Percentiles rank a stretch among this genome's conserved stretches.
Conservation (phyloP, 192 early-diverging fungal genomes). For the Obelidium mucronatum region DNA sequence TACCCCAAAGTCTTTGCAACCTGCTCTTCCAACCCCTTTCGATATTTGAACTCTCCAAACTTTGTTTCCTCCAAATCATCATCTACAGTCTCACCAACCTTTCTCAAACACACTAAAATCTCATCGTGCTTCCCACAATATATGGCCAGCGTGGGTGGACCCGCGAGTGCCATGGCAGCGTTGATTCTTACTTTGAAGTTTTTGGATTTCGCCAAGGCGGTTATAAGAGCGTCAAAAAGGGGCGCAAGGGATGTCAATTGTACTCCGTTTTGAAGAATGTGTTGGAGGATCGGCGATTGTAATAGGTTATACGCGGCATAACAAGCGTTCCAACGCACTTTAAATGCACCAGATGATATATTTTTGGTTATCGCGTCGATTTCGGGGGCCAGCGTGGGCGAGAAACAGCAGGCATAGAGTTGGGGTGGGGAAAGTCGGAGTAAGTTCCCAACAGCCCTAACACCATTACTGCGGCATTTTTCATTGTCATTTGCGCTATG, state of each 20-base stretch:
- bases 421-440: slow-evolving; percentile 58
- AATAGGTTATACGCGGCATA: slow-evolving; percentile 74
- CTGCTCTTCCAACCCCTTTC: slow-evolving; percentile 42
- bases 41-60: slow-evolving; percentile 53
- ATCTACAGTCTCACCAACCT: slow-evolving; percentile 22
- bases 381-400: too few relatives aligned
- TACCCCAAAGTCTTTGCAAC: slow-evolving; percentile 8
- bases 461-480: slow-evolving; percentile 79
- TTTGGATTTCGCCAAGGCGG: slow-evolving; percentile 59
- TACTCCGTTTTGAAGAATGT: slow-evolving; percentile 3
- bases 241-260: slow-evolving; percentile 46
- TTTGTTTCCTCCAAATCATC: slow-evolving; percentile 33
- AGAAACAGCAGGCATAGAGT: too few relatives aligned
- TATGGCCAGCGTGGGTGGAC: neutral
- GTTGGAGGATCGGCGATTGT: slow-evolving; percentile 7
- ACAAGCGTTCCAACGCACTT: slow-evolving; percentile 85
- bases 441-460: slow-evolving; percentile 72
- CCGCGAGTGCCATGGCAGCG: slow-evolving; percentile 53
- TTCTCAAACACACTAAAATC: slow-evolving; percentile 20
- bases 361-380: too few relatives aligned
- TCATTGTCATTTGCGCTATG: slow-evolving; percentile 72
- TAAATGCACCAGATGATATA: too few relatives aligned
- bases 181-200: slow-evolving; percentile 86
- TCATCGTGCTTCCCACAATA: slow-evolving; percentile 5
- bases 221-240: slow-evolving; percentile 62